phyloP scores from a whole-genome alignment of 1,284 basidiomycete genomes.

The Puccinia horiana region DNA sequence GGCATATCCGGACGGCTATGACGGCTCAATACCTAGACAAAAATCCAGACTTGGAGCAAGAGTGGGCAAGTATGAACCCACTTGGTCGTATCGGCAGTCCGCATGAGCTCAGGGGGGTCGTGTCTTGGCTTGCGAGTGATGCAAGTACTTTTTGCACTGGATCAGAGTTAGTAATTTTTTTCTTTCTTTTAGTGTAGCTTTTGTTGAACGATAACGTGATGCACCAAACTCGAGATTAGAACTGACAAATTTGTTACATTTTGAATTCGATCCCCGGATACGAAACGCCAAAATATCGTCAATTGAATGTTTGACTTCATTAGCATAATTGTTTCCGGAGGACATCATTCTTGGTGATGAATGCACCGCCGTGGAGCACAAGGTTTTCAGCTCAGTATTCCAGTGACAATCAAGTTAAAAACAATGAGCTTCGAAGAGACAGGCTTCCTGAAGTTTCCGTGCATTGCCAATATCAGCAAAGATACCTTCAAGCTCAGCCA shows the following conservation, averaged over 20 bases:
- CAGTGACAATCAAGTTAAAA: not conserved
- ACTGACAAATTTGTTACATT: not conserved
- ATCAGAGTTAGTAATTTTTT: constrained; percentile 36
- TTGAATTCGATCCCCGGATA: not conserved
- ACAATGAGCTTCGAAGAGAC: not conserved
- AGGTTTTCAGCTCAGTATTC: too few relatives aligned
- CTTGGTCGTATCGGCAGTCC: constrained; percentile 73
- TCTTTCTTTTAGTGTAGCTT: not conserved
- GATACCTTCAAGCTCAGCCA: too few relatives aligned
- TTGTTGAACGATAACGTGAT: not conserved
- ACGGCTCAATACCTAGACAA: constrained; percentile 73
- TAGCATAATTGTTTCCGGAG: constrained; percentile 57
- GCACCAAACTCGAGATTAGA: not conserved
- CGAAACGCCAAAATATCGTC: constrained; percentile 34
- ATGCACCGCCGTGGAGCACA: too few relatives aligned
- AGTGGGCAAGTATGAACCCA: constrained; percentile 75
- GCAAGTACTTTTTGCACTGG: constrained; percentile 58
- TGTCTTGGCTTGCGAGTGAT: constrained; percentile 69
- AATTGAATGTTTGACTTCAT: not conserved
- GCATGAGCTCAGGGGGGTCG: constrained; percentile 75
- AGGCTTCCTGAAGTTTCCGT: too few relatives aligned
- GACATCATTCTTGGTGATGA: constrained; percentile 58
- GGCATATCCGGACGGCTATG: constrained; percentile 66
- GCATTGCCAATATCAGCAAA: too few relatives aligned
- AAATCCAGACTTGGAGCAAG: constrained; percentile 69